Evolutionary conservation across 2,329 filamentous ascomycete species (phyloP).

Genomic region (Diaporthe sp.): DNA sequence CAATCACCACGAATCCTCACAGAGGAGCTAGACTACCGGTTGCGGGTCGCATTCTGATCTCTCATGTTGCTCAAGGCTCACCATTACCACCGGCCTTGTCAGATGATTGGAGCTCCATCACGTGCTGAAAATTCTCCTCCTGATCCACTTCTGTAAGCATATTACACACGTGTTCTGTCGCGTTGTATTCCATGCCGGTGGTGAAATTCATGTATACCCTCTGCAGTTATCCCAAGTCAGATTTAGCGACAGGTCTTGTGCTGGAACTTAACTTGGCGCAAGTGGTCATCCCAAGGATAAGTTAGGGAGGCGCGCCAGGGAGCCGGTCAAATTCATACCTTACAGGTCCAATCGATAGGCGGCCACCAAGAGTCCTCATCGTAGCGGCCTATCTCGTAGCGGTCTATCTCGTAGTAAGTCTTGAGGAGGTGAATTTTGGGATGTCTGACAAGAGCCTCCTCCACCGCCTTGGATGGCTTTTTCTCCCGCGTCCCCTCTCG

Average conservation of each 20-base stretch:
- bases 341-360: no score
- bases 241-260: not conserved
- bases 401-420: not conserved
- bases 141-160: not conserved
- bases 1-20: not conserved
- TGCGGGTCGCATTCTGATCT: not conserved
- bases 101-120: not conserved
- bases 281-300: not conserved
- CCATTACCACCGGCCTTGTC: not conserved
- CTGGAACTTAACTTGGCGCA: not conserved
- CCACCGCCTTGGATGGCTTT: not conserved
- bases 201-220: not conserved
- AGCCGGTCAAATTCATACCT: not conserved
- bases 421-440: not conserved
- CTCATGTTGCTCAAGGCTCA: not conserved
- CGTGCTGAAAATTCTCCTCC: not conserved
- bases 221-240: not conserved
- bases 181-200: not conserved
- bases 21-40: not conserved
- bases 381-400: no score
- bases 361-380: no score
- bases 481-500: not conserved
- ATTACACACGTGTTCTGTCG: not conserved
- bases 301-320: not conserved
- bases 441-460: not conserved